Base-by-base conservation (phyloP, 495 filamentous ascomycete species). In the Xylaria cubensis region DNA sequence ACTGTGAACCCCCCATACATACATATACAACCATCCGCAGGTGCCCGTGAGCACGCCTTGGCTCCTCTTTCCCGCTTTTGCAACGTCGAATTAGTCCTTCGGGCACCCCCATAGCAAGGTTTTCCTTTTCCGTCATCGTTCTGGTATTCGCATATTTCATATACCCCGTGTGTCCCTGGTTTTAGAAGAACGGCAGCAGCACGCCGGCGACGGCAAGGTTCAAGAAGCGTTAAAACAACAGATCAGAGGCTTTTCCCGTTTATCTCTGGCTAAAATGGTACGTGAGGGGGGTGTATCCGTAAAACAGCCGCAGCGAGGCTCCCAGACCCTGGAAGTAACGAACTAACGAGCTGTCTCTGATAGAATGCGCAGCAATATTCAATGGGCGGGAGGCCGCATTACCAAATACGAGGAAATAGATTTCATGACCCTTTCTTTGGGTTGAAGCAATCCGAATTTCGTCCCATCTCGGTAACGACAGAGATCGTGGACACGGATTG, bases 401-500 rank as follows among this genome's bases (percentile, higher is more conserved):
- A 75, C 69, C 83, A 87, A 76, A 86, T 88, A 86, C 82, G 80
- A 73, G 82, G 88, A 69, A 87, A 83, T 78, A 75, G 79, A 67
- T 72, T 80, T 26, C 78, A 79, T 65, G 84, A 86, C 76, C 76
- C 82, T 48, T 86, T 87, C 72, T 88, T 88, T 76, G 82, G 77
- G 66, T 71, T 83, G 73, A 85, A 82, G 76, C 72, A 74, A 74
- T 75, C 76, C 56, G 82, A 83, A 61, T 71, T 74, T 53, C 80
- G 89, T 68, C 89, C 90, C 61, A 75, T 84, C 48, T 94, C 93
- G 44, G 83, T 89, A 29, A 86, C 89, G 34, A 94, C 90, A 21
- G 90, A 93, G 67, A 89, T 92, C 71, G 88, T 89, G 76, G 92
- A 94, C 76, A 92, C 91, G 44, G 93, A 96, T 63, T 90, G 88